Conservation (phyloP, 768 basidiomycete species). For the Calocera cornea region DNA sequence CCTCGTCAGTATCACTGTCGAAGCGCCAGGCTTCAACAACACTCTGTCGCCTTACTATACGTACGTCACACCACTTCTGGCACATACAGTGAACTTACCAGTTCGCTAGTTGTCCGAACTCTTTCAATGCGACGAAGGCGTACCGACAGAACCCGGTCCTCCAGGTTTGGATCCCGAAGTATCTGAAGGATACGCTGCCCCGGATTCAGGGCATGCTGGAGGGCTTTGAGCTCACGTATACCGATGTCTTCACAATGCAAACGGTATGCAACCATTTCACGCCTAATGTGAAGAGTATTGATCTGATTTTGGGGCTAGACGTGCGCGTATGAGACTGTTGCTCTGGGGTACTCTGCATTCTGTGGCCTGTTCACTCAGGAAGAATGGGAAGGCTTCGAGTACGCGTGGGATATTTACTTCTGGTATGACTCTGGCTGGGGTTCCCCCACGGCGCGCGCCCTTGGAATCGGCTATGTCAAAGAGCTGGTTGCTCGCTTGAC, state of each 20-base stretch:
- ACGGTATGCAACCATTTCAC: constrained; percentile 25
- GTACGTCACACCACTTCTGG: constrained; percentile 23
- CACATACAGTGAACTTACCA: background rate
- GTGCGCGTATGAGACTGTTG: constrained; percentile 88
- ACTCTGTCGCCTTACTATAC: constrained; percentile 77
- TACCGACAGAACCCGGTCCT: constrained; percentile 48
- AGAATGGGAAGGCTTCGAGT: constrained; percentile 90
- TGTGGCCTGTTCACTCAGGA: constrained; percentile 80
- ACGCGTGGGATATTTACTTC: constrained; percentile 40
- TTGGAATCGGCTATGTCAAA: constrained; percentile 68
- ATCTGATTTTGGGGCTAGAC: constrained; percentile 22
- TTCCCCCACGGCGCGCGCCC: constrained; percentile 59
- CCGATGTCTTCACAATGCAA: constrained; percentile 66
- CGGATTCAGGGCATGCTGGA: constrained; percentile 45
- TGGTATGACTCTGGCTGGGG: constrained; percentile 68
- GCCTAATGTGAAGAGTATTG: background rate
- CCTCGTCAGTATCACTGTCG: constrained; percentile 25
- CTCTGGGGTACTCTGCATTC: constrained; percentile 81
- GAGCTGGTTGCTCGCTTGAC: constrained; percentile 75
- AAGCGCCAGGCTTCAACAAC: constrained; percentile 46
- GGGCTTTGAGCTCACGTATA: constrained; percentile 48
- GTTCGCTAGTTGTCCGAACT: constrained; percentile 42
- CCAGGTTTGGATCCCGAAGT: constrained; percentile 52
- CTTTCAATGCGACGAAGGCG: constrained; percentile 32
- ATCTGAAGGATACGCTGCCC: constrained; percentile 50